phyloP scores from a whole-genome alignment of 2,329 filamentous ascomycete genomes.

The Calonectria pteridis region DNA sequence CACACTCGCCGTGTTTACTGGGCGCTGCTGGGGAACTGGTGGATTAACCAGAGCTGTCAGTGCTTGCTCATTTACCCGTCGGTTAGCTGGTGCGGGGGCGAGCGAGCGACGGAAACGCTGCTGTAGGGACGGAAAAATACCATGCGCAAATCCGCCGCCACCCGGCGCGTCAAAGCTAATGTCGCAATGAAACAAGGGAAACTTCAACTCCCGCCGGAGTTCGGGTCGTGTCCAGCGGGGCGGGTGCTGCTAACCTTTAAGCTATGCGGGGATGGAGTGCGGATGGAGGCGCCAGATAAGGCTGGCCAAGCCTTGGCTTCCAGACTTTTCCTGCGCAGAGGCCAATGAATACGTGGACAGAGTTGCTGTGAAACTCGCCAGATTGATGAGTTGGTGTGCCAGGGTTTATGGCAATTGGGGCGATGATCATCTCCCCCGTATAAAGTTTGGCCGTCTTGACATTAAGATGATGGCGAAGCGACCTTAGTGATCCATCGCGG shows the following conservation, averaged over 20 bases:
- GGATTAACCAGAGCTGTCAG: neutral
- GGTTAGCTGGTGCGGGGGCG: neutral
- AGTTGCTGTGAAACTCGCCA: neutral
- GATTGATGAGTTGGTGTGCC: neutral
- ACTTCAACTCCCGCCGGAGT: neutral
- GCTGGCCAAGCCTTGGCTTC: neutral
- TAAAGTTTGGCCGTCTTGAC: neutral
- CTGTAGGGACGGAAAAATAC: slow-evolving; percentile 9
- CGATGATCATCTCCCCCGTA: neutral
- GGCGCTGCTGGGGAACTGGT: neutral
- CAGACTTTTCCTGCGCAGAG: neutral
- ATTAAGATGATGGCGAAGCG: neutral
- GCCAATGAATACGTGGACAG: neutral
- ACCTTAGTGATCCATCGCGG: neutral
- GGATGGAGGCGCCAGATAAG: neutral
- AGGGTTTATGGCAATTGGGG: neutral
- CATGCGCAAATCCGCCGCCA: neutral
- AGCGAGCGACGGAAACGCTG: neutral
- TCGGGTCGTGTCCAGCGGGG: neutral
- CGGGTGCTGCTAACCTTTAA: neutral
- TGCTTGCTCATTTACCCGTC: slow-evolving; percentile 8
- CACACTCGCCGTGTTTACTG: neutral
- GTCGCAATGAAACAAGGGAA: neutral
- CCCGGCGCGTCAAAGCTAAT: too few species aligned
- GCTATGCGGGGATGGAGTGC: neutral